Percentiles rank a stretch among this genome's conserved stretches.
Evolutionary conservation across 257 asterid genomes (phyloP).

Genomic region (Sherardia arvensis): DNA sequence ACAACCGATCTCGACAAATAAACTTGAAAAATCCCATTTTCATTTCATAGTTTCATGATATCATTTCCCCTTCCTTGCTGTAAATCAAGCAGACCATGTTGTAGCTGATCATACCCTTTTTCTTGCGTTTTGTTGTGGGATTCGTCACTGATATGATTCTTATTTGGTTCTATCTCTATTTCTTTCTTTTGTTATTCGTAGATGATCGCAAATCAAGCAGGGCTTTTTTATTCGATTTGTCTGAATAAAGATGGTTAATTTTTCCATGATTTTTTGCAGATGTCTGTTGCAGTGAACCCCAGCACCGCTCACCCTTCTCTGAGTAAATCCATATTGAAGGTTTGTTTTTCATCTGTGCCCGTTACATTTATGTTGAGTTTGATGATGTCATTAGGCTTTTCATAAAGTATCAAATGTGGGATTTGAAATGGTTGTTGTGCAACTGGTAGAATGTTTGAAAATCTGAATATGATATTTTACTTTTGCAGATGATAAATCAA

Average conservation of each 20-base stretch:
- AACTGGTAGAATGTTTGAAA: background rate
- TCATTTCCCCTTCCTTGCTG: background rate
- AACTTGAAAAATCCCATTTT: background rate
- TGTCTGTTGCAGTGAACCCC: background rate
- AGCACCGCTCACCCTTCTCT: background rate
- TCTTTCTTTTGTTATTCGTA: no score
- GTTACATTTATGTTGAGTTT: background rate
- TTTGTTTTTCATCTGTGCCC: background rate
- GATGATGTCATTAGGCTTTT: background rate
- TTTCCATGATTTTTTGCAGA: background rate
- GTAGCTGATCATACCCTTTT: background rate
- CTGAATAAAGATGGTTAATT: no score
- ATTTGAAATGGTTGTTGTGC: background rate
- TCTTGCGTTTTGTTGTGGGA: no score
- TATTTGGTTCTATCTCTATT: no score
- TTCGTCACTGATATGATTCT: no score
- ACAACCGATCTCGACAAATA: background rate
- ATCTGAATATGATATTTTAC: background rate
- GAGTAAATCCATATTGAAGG: background rate
- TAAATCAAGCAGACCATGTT: background rate
- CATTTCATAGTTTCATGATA: background rate
- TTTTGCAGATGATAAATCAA: background rate
- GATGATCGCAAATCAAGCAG: no score
- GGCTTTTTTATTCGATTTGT: background rate
- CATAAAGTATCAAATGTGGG: background rate